A percentile compares a stretch with the other conserved stretches of the same genome.
These are phyloP conservation scores for Kuraishia molischiana DNA, from an alignment of 805 yeast genomes.

Conservation along the genomic window DNA sequence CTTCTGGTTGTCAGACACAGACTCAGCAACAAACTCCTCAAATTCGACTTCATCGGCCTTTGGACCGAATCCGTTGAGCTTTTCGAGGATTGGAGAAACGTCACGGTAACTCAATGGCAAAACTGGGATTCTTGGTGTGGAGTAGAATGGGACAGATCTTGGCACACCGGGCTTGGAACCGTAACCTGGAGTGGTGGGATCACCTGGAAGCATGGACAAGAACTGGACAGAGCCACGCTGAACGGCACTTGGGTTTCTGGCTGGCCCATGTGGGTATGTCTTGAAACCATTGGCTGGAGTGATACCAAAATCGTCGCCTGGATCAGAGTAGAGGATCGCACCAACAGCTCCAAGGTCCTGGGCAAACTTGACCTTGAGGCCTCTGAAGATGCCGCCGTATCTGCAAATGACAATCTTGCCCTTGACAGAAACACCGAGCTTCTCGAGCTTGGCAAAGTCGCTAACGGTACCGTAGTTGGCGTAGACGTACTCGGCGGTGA, in stretches of 20 bases:
- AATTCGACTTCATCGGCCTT: slow-evolving; percentile 35
- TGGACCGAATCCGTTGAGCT: slow-evolving; percentile 48
- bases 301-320: slow-evolving; percentile 35
- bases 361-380: slow-evolving; percentile 60
- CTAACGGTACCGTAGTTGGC: slow-evolving; percentile 50
- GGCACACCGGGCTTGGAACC: slow-evolving; percentile 42
- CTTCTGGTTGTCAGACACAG: slow-evolving; percentile 27
- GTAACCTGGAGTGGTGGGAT: slow-evolving; percentile 56
- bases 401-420: slow-evolving; percentile 49
- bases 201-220: slow-evolving; percentile 49
- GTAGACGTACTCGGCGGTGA: slow-evolving; percentile 44
- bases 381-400: slow-evolving; percentile 53
- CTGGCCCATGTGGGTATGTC: slow-evolving; percentile 63
- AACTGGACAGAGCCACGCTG: slow-evolving; percentile 40
- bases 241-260: slow-evolving; percentile 57
- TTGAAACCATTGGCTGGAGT: slow-evolving; percentile 46
- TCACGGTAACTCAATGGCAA: slow-evolving; percentile 49
- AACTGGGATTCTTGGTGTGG: slow-evolving; percentile 54
- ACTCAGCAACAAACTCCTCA: not conserved
- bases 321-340: slow-evolving; percentile 38
- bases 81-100: slow-evolving; percentile 42
- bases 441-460: slow-evolving; percentile 36
- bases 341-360: slow-evolving; percentile 55
- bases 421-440: slow-evolving; percentile 14
- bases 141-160: slow-evolving; percentile 35